Evolutionary conservation across 371 early-diverging fungal species (phyloP), one percentile per base, ranked within the genome.

Genomic region (Mucor racemosus): DNA sequence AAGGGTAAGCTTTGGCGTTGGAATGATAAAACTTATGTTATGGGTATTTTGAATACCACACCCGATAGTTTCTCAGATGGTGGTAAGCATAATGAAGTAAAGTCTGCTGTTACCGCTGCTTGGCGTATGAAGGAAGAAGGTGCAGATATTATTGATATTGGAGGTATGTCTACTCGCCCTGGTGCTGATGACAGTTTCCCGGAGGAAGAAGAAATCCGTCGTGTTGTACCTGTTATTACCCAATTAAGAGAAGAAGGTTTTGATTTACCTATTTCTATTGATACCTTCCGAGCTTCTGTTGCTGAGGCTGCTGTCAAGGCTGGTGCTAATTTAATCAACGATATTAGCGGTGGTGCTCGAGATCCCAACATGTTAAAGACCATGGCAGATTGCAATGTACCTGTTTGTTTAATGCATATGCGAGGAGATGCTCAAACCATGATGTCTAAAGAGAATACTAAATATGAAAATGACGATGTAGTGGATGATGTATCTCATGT

Each of bases 41-140:
- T 99, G 99, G 99, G 98, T 41, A 96, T 99, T 38, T 80, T 99
- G 35, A 99, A 98, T 71, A 91, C 94, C 15, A 98, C 99, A 0
- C 99, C 98, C 2, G 99, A 99, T 78, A 94, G 94, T 69, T 99
- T 99, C 77, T 92, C 93, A 50, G 99, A 98, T 68, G 99, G 98
- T 61, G 98, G 97, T 40, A 76, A 81, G 56, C 86, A 86, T 67
- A 72, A 63, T 40, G 80, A 86, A 14, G 60, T 88, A 1, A 92
- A 90, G 15, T 64, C 76, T 1, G 99, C 97, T 2, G 88, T 89
- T 14, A 76, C 73, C 11, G 88, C 89, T 14, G 94, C 95, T 1
- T 76, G 84, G 55, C 75, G 80, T 31, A 90, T 97, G 90, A 76
- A 91, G 15, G 78, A 78, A 10, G 88, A 88, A 41, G 97, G 97